Evolutionary conservation across 2,329 filamentous ascomycete genomes (phyloP), one percentile per base, ranked within the genome.

Genomic region (Fusarium armeniacum): DNA sequence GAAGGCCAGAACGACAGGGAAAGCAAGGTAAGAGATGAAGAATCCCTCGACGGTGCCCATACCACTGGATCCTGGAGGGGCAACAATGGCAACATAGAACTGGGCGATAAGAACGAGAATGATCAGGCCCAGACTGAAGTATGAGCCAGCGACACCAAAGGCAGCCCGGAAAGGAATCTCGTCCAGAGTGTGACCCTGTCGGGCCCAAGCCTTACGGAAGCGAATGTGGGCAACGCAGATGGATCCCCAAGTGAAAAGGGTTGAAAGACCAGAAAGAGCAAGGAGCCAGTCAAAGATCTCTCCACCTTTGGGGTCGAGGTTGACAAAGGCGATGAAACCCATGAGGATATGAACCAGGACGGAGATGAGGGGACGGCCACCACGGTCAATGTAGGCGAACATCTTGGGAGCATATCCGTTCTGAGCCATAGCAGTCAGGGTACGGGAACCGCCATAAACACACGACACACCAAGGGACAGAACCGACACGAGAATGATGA

Each of bases 111-210:
- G 77, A 24, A 87, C 85, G 45, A 90, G 70, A 35, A 84, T 66
- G 73, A 87, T 87, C 53, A 92, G 83, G 64, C 76, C 56, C 11
- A 92, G 82, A 36, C 90, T 90, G 32, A 91, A 55, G 76, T 83
- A 91, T 3, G 89, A 91, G 50, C 91, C 91, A 20, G 80, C 82
- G 15, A 91, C 81, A 69, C 90, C 91, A 55, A 85, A 84, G 58
- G 85, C 81, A 15, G 89, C 87, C 51, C 80, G 78, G 82, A 90
- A 93, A 2, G 90, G 87, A n/a, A 93, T 84, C 78, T 92, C 90
- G 53, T 90, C 87, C 10, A 91, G 76, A 13, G 82, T 84, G 77
- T 87, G 88, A 40, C 89, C 89, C 64, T 90, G 84, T 33, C 80
- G 77, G 24, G 71, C 71, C 89, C 89, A 91, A 3, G 88, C 89